Evolutionary conservation across 2,329 filamentous ascomycete species (phyloP).

Genomic region (Podosphaera fusca): DNA sequence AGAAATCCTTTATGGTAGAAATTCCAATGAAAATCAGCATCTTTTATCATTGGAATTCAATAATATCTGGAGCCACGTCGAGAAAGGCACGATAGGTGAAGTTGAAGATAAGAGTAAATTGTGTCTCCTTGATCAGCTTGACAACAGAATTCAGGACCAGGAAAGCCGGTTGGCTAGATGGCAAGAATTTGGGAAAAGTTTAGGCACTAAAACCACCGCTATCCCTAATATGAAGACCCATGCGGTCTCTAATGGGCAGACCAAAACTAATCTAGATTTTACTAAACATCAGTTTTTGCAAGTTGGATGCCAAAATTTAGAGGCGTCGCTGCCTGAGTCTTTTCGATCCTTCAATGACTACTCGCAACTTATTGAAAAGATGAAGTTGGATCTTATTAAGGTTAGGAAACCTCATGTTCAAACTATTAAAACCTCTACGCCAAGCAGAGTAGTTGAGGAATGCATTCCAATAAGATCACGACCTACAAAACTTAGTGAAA

Average conservation of each 20-base stretch:
- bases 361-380: constrained; percentile 11
- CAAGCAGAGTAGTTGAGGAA: background rate
- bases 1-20: constrained; percentile 43
- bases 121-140: constrained; percentile 47
- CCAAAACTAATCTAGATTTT: constrained; percentile 28
- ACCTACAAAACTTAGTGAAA: too few relatives aligned
- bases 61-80: constrained; percentile 45
- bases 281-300: constrained; percentile 26
- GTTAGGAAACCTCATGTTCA: constrained; percentile 10
- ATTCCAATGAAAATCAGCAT: constrained; percentile 29
- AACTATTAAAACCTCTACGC: background rate
- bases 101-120: constrained; percentile 24
- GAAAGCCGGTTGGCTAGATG: constrained; percentile 46
- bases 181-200: constrained; percentile 36
- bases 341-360: constrained; percentile 11
- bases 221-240: constrained; percentile 11
- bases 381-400: constrained; percentile 12
- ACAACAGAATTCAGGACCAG: constrained; percentile 42
- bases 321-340: constrained; percentile 5
- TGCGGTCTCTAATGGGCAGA: background rate
- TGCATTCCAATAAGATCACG: too few relatives aligned
- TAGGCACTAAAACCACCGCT: constrained; percentile 5
- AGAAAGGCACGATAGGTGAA: constrained; percentile 32
- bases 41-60: constrained; percentile 47
- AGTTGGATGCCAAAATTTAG: constrained; percentile 17